Percentiles rank a stretch among this genome's conserved stretches.
phyloP scores from a whole-genome alignment of 2,329 filamentous ascomycete species.

The Aspergillus ochraceus region DNA sequence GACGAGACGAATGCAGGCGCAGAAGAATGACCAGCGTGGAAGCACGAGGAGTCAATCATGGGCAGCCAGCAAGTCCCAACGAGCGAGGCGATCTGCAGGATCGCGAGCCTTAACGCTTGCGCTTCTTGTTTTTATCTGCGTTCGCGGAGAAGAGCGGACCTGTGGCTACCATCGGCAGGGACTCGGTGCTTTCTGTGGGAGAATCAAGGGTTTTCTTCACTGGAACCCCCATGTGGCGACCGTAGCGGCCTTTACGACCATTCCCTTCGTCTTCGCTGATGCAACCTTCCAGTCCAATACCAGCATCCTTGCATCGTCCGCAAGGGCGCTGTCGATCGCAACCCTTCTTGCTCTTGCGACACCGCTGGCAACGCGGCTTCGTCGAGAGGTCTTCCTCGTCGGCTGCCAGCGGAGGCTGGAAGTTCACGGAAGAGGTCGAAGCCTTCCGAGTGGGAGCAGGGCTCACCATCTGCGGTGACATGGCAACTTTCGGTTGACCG shows the following conservation, averaged over 20 bases:
- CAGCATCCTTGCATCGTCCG: slow-evolving; percentile 91
- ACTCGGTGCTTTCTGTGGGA: slow-evolving; percentile 56
- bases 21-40: not conserved
- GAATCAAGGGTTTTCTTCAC: slow-evolving; percentile 57
- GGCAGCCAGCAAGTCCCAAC: not conserved
- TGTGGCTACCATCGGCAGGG: slow-evolving; percentile 35
- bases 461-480: slow-evolving; percentile 30
- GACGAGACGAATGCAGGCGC: not conserved
- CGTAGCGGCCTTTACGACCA: slow-evolving; percentile 90
- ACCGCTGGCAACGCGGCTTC: slow-evolving; percentile 95
- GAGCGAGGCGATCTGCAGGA: not conserved
- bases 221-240: slow-evolving; percentile 67
- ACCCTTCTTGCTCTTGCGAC: slow-evolving; percentile 99
- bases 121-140: slow-evolving; percentile 67
- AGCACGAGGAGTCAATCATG: not conserved
- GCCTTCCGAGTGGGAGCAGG: slow-evolving; percentile 56
- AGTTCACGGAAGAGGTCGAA: slow-evolving; percentile 59
- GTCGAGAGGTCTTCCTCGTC: slow-evolving; percentile 91
- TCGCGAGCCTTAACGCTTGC: slow-evolving; percentile 55
- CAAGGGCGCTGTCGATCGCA: slow-evolving; percentile 96
- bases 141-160: slow-evolving; percentile 32
- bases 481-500: slow-evolving; percentile 42
- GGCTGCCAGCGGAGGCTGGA: slow-evolving; percentile 60
- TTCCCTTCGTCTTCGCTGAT: slow-evolving; percentile 98
- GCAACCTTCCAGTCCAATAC: slow-evolving; percentile 88